These are phyloP conservation scores for Ramaria rubella DNA, from an alignment of 768 basidiomycete species.

Conservation along the genomic window DNA sequence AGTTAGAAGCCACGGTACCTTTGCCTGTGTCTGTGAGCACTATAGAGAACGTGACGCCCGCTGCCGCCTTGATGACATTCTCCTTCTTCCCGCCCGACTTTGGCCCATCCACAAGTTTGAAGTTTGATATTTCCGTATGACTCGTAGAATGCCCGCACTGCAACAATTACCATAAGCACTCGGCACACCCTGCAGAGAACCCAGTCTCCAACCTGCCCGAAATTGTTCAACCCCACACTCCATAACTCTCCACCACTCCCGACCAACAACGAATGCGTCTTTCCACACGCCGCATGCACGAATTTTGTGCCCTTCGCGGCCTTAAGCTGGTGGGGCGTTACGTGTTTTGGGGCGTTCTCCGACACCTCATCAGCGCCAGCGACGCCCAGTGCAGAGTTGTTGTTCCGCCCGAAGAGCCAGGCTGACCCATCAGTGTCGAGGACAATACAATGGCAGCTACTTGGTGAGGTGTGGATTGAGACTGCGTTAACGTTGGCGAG, in stretches of 20 bases:
- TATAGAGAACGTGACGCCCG: slow-evolving; percentile 79
- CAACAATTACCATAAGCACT: not conserved
- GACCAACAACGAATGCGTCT: slow-evolving; percentile 77
- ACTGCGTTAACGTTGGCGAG: slow-evolving; percentile 69
- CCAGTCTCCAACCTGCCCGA: slow-evolving; percentile 61
- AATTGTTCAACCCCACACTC: slow-evolving; percentile 74
- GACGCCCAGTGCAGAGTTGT: slow-evolving; percentile 59
- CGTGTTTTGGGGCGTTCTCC: slow-evolving; percentile 63
- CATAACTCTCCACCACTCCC: slow-evolving; percentile 77
- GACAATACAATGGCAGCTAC: slow-evolving; percentile 68
- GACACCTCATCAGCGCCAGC: slow-evolving; percentile 52
- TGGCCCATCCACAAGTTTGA: slow-evolving; percentile 57
- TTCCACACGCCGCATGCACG: slow-evolving; percentile 76
- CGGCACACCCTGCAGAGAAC: not conserved
- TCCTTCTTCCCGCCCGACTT: slow-evolving; percentile 54
- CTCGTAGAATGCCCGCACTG: slow-evolving; percentile 68
- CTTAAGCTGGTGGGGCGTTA: slow-evolving; percentile 57
- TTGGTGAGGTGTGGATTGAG: slow-evolving; percentile 72
- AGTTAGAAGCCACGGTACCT: slow-evolving; percentile 34
- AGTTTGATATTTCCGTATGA: slow-evolving; percentile 55
- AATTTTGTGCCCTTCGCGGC: slow-evolving; percentile 53
- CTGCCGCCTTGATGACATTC: slow-evolving; percentile 63
- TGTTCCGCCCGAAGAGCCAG: slow-evolving; percentile 87
- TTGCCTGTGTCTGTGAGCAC: slow-evolving; percentile 79
- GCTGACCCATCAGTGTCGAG: slow-evolving; percentile 73